Evolutionary conservation across 1,139 yeast species (phyloP), one percentile per base, ranked within the genome.

Genomic region (Blastobotrys aristatus): DNA sequence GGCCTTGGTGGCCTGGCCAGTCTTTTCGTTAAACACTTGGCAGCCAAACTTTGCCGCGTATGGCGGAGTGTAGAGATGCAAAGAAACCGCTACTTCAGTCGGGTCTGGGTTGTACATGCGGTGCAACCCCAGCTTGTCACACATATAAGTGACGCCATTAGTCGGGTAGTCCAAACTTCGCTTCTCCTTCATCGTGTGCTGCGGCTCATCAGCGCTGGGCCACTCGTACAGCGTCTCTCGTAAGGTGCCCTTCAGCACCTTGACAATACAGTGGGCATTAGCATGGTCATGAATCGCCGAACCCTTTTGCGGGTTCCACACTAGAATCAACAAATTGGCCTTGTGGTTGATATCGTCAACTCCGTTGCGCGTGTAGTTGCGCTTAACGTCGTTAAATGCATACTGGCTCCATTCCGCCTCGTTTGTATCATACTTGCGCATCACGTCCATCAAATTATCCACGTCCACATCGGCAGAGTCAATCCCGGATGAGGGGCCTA

Each of bases 1-100:
- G 46, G 80, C 84, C 58, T 75, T 80, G 52, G 74, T 77, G 57
- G 73, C 73, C 52, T 66, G 69, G 37, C 84, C 84, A 44, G 73
- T 73, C 22, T 57, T 59, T 26, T 75, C 74, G 54, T 80, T 84
- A 57, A 77, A 83, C 63, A 76, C 74, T 51, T 76, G 70, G 60
- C 88, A 82, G 7, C 89, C 89, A 45, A 61, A 78, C 64, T 77
- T 70, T 47, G 82, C 71, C 4, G 90, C 90, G 63, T 82, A 82
- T 8, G 92, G 90, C 7, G 92, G 89, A 13, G 90, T 83, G 66
- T 84, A 84, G 49, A 84, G 72, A 64, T 84, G 92, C 59, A 84
- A 71, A 32, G 85, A 76, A 8, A 84, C 79, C n/a, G 87, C 80
- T n/a, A 70, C 64, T 33, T 73, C 73, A 35, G 66, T 60, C 0